Evolutionary conservation across 768 basidiomycete genomes (phyloP).

Genomic region (Russula dissimulans): DNA sequence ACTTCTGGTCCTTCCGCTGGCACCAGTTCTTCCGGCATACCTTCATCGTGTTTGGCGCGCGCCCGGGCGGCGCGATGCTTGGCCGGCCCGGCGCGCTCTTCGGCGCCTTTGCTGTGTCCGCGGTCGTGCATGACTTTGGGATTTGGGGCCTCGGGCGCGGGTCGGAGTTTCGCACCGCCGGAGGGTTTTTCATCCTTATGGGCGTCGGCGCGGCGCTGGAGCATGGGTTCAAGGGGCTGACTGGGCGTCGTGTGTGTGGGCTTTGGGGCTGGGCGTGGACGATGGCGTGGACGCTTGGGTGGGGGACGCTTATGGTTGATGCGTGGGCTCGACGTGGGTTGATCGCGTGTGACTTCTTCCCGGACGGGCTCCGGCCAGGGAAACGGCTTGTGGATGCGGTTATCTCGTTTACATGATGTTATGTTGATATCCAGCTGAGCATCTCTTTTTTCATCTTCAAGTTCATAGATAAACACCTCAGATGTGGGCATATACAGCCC

Average conservation of each 20-base stretch:
- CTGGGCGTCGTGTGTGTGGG: slow-evolving; percentile 41
- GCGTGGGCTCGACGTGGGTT: slow-evolving; percentile 13
- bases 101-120: slow-evolving; percentile 53
- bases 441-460: background rate
- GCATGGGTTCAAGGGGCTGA: slow-evolving; percentile 33
- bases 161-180: slow-evolving; percentile 34
- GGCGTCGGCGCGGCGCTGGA: slow-evolving; percentile 48
- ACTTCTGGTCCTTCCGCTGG: slow-evolving; percentile 36
- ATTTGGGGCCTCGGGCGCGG: slow-evolving; percentile 53
- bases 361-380: background rate
- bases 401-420: background rate
- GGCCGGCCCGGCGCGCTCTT: slow-evolving; percentile 45
- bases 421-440: background rate
- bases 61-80: slow-evolving; percentile 30
- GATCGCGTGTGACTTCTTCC: slow-evolving; percentile 5
- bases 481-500: slow-evolving; percentile 29
- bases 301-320: slow-evolving; percentile 25
- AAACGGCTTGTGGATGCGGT: background rate
- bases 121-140: slow-evolving; percentile 49
- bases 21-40: slow-evolving; percentile 29
- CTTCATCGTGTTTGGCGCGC: slow-evolving; percentile 28
- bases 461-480: background rate
- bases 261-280: slow-evolving; percentile 48
- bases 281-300: slow-evolving; percentile 36
- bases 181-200: slow-evolving; percentile 50